Evolutionary conservation across 352 stramenopile species (phyloP).

Genomic region (Poterioochromonas sp.): DNA sequence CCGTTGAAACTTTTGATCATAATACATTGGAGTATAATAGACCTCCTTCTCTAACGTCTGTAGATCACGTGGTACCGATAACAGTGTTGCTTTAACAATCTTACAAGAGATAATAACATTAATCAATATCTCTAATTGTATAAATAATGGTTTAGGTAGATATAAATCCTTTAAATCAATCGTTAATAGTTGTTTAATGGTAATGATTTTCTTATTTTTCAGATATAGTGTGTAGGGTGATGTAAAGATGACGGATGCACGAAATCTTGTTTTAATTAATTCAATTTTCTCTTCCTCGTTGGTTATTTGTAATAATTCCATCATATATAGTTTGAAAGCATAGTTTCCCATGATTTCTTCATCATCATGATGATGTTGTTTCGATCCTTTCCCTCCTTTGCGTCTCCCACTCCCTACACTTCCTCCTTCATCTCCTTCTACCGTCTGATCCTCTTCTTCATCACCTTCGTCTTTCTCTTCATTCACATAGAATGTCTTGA

Average conservation of each 20-base stretch:
- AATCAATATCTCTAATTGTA: constrained; percentile 11
- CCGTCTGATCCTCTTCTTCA: too few relatives aligned
- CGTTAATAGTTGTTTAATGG: background rate
- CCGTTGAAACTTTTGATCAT: constrained; percentile 16
- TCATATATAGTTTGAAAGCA: constrained; percentile 5
- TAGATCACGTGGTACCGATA: background rate
- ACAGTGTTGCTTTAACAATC: background rate
- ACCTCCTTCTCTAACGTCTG: background rate
- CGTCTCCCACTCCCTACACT: too few relatives aligned
- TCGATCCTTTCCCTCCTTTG: too few relatives aligned
- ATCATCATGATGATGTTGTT: constrained; percentile 8
- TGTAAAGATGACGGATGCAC: constrained; percentile 6
- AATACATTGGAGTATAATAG: constrained; percentile 1
- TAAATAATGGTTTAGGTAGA: background rate
- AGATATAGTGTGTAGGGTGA: constrained; percentile 10
- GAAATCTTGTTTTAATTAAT: constrained; percentile 1
- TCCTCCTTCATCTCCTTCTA: too few relatives aligned
- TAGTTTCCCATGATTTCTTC: background rate
- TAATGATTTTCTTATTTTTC: background rate
- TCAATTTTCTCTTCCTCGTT: background rate
- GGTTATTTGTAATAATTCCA: background rate
- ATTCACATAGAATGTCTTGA: background rate
- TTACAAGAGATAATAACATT: background rate
- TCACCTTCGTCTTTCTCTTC: too few relatives aligned
- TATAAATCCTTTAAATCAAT: constrained; percentile 4